These are phyloP conservation scores for Lentinus tigrinus DNA, from an alignment of 768 basidiomycete species.

Conservation along the genomic window DNA sequence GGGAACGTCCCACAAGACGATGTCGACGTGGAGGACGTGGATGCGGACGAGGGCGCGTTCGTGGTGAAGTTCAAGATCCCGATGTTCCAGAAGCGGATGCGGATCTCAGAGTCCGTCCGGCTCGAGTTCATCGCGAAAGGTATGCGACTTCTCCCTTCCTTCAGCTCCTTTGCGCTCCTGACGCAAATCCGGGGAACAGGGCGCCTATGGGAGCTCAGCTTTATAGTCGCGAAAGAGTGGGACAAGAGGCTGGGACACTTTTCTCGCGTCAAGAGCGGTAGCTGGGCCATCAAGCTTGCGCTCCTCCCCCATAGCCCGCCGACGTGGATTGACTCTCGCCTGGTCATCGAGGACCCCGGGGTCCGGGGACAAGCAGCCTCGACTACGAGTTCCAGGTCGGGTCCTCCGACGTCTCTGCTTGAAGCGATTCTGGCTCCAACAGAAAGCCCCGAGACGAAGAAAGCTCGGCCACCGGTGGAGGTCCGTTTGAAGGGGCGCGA, in stretches of 20 bases:
- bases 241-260: not conserved
- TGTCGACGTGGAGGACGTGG: conserved; percentile 52
- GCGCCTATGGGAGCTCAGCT: conserved; percentile 56
- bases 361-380: not conserved
- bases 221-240: conserved; percentile 28
- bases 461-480: conserved; percentile 9
- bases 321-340: conserved; percentile 52
- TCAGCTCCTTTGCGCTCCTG: not conserved
- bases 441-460: not conserved
- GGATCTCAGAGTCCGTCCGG: conserved; percentile 49
- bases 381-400: not conserved
- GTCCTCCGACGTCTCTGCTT: conserved; percentile 3
- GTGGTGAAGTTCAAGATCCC: conserved; percentile 49
- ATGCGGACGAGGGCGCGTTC: conserved; percentile 52
- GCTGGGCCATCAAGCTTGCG: conserved; percentile 47
- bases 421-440: not conserved
- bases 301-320: conserved; percentile 58
- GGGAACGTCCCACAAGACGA: conserved; percentile 39
- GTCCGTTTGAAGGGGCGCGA: conserved; percentile 4
- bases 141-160: conserved; percentile 22
- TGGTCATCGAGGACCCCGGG: conserved; percentile 42
- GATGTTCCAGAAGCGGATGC: conserved; percentile 72
- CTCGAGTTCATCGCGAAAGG: conserved; percentile 52
- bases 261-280: conserved; percentile 3
- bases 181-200: conserved; percentile 31